Conservation (phyloP, 2,329 filamentous ascomycete genomes). For the Seiridium unicorne region DNA sequence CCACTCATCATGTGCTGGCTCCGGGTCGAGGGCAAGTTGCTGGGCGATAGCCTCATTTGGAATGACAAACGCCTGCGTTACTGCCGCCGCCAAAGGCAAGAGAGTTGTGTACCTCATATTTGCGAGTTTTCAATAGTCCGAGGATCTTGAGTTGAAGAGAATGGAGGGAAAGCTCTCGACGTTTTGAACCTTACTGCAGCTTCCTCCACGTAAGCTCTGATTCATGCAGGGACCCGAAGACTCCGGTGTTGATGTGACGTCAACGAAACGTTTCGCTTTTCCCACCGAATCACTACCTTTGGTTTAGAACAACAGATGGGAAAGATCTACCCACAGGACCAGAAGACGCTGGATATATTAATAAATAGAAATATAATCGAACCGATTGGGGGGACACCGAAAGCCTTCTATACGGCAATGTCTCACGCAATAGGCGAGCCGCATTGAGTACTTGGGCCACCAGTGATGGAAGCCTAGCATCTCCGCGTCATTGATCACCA, state of each 20-base stretch:
- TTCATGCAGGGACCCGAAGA: background rate
- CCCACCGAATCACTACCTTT: background rate
- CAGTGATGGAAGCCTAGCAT: background rate
- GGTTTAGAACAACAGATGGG: too few relatives aligned
- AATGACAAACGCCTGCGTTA: slow-evolving; percentile 21
- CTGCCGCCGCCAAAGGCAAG: slow-evolving; percentile 21
- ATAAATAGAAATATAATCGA: background rate
- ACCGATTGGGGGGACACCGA: background rate
- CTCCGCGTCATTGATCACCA: slow-evolving; percentile 7
- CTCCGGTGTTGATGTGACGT: background rate
- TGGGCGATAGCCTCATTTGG: slow-evolving; percentile 26
- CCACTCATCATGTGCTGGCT: slow-evolving; percentile 4
- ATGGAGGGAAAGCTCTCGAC: too few relatives aligned
- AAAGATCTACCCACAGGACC: too few relatives aligned
- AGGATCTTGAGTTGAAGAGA: background rate
- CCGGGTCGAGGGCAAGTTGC: slow-evolving; percentile 20
- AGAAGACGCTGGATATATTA: background rate
- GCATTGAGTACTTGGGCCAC: background rate
- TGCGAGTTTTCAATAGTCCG: too few relatives aligned
- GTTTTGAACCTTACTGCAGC: too few relatives aligned
- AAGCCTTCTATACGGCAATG: background rate
- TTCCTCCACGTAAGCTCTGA: background rate
- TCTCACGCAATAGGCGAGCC: background rate
- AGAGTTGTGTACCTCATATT: slow-evolving; percentile 22
- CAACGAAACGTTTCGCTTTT: background rate